phyloP scores from a whole-genome alignment of 2,329 filamentous ascomycete species.

The Parasarocladium wereldwijsianum region DNA sequence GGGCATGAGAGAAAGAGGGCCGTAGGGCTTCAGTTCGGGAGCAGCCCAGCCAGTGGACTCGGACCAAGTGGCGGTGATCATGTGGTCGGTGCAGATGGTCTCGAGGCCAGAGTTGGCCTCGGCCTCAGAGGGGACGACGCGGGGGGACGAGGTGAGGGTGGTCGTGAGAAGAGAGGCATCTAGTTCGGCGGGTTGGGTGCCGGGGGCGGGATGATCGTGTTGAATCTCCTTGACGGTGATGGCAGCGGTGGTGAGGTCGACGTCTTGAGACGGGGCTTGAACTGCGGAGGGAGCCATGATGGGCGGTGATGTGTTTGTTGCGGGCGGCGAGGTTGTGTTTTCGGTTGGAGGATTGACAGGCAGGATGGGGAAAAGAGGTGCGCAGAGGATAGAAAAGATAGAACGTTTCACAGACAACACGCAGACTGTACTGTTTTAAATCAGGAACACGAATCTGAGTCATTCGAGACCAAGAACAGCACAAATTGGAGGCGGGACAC shows the following conservation, averaged over 20 bases:
- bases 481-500: too few relatives aligned
- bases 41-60: conserved; percentile 51
- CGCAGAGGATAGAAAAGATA: too few relatives aligned
- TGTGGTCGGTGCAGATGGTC: conserved; percentile 68
- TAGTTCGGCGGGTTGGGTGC: conserved; percentile 30
- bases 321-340: too few relatives aligned
- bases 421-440: too few relatives aligned
- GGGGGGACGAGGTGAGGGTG: conserved; percentile 33
- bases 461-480: too few relatives aligned
- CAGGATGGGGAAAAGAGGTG: too few relatives aligned
- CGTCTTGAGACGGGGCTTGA: conserved; percentile 29
- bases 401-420: too few relatives aligned
- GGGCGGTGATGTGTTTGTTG: conserved; percentile 1
- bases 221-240: conserved; percentile 32
- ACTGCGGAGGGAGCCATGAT: conserved; percentile 33
- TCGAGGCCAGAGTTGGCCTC: conserved; percentile 29
- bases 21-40: conserved; percentile 63
- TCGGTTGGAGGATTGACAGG: too few relatives aligned
- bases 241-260: conserved; percentile 36
- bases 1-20: conserved; percentile 63
- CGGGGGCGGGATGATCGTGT: conserved; percentile 14
- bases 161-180: conserved; percentile 48
- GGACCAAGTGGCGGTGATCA: conserved; percentile 64
- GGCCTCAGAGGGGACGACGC: conserved; percentile 35
- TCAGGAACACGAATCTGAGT: too few relatives aligned